A percentile compares a stretch with the other conserved stretches of the same genome.
Conservation (phyloP, 768 basidiomycete species). For the Suillus bovinus region DNA sequence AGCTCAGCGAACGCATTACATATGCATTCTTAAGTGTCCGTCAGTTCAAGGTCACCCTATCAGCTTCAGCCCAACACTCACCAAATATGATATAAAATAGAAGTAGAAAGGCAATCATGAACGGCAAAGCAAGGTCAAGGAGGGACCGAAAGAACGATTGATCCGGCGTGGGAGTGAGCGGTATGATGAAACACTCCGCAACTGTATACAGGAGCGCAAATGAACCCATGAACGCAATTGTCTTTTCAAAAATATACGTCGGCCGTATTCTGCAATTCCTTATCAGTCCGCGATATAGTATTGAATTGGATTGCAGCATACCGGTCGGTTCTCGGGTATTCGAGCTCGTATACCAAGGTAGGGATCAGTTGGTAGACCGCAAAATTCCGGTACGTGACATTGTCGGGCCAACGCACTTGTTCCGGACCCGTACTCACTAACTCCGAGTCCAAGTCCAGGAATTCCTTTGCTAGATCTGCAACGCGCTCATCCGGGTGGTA, state of each 20-base stretch:
- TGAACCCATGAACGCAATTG: constrained; percentile 90
- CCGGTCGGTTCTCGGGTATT: constrained; percentile 91
- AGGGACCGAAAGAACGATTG: constrained; percentile 76
- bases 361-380: constrained; percentile 85
- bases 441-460: constrained; percentile 75
- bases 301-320: constrained; percentile 33
- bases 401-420: constrained; percentile 78
- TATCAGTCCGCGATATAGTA: constrained; percentile 10
- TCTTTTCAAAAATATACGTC: constrained; percentile 54
- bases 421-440: constrained; percentile 70
- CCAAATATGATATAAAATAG: constrained; percentile 87
- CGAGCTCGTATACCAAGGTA: constrained; percentile 93
- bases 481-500: constrained; percentile 69
- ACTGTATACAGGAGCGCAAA: constrained; percentile 93
- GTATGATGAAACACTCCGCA: constrained; percentile 92
- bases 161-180: constrained; percentile 66
- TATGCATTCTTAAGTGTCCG: constrained; percentile 71
- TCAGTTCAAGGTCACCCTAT: constrained; percentile 6
- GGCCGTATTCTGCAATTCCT: constrained; percentile 40
- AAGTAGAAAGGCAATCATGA: constrained; percentile 89
- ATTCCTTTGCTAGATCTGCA: constrained; percentile 69
- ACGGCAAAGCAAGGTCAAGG: constrained; percentile 87
- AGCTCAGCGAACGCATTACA: constrained; percentile 96
- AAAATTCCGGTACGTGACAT: constrained; percentile 81
- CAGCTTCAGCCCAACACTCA: constrained; percentile 26